These are phyloP conservation scores for Heliocybe sulcata DNA, from an alignment of 1,284 basidiomycete species.

Conservation along the genomic window DNA sequence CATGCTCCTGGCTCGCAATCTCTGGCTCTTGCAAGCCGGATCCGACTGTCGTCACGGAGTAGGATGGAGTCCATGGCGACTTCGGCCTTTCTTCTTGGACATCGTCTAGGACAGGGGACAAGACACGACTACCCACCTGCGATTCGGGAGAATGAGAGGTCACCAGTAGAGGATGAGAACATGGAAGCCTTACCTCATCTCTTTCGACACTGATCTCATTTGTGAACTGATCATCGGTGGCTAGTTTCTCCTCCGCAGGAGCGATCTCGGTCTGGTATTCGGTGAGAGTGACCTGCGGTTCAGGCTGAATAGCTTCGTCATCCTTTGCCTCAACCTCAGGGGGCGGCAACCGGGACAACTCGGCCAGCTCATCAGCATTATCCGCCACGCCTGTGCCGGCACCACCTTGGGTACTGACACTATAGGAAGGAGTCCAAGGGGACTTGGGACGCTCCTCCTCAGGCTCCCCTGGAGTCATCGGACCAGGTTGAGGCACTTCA, in stretches of 20 bases:
- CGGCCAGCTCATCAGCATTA: conserved; percentile 16
- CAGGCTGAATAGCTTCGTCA: conserved; percentile 6
- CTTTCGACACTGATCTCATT: not conserved
- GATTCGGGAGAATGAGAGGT: no score
- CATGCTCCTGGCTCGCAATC: not conserved
- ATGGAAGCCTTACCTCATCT: not conserved
- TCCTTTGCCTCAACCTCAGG: conserved; percentile 5
- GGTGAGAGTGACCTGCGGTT: not conserved
- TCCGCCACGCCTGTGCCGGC: conserved; percentile 13
- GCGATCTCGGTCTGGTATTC: not conserved
- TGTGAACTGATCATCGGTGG: not conserved
- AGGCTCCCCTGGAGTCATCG: not conserved
- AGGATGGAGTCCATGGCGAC: conserved; percentile 15
- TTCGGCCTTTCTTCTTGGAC: conserved; percentile 9
- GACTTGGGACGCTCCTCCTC: conserved; percentile 19
- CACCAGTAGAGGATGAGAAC: not conserved
- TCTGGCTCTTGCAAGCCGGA: not conserved
- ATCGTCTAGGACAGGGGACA: not conserved
- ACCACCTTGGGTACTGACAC: conserved; percentile 27
- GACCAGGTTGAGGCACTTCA: not conserved
- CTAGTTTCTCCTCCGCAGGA: not conserved
- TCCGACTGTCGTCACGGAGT: conserved; percentile 10
- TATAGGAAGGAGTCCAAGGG: conserved; percentile 37
- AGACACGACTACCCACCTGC: not conserved
- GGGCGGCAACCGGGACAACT: conserved; percentile 16